Conservation (phyloP, 176 grass and related monocot species). For the Saccharum spontaneum region DNA sequence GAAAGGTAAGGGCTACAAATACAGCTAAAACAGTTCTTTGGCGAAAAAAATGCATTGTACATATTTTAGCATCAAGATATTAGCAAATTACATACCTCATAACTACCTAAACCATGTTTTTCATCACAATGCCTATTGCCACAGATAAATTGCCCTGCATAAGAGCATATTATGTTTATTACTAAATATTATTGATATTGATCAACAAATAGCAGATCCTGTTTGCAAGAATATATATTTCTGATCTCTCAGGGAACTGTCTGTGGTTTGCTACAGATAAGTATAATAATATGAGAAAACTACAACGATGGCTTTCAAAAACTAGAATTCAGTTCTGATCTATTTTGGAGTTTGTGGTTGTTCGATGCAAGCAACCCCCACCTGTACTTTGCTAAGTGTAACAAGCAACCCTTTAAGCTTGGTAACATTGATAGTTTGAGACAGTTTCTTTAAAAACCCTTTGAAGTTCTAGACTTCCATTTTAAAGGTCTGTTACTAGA, state of each 20-base stretch:
- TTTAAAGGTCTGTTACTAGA: background rate
- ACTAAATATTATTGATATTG: background rate
- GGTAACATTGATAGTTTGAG: no score
- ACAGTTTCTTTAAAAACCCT: no score
- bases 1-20: background rate
- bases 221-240: background rate
- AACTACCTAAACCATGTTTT: constrained; percentile 71
- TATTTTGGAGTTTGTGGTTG: background rate
- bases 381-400: background rate
- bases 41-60: background rate
- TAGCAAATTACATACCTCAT: constrained; percentile 64
- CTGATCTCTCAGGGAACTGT: background rate
- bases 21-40: constrained; percentile 5
- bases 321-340: background rate
- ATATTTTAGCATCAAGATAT: constrained; percentile 11
- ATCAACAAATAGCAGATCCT: background rate
- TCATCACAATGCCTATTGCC: constrained; percentile 80
- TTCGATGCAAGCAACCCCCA: background rate
- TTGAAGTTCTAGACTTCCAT: background rate
- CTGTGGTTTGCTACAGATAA: background rate
- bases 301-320: background rate
- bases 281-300: background rate
- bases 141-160: constrained; percentile 86
- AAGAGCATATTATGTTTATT: background rate
- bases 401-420: background rate